These are phyloP conservation scores for Aegle marmelos DNA, from an alignment of 345 rosid genomes.

Conservation along the genomic window DNA sequence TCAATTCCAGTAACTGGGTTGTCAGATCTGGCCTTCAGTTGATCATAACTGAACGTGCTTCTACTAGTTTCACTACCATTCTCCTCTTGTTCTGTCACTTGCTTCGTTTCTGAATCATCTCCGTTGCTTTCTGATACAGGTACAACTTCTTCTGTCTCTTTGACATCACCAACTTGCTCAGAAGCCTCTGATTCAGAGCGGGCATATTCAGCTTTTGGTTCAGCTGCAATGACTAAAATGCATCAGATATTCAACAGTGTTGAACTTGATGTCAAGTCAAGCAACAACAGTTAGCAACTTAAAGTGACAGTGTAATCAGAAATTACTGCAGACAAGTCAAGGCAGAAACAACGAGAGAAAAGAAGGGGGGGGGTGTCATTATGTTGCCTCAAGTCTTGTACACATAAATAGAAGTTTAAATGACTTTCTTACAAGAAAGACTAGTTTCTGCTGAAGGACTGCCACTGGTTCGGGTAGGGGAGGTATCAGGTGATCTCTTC, in stretches of 20 bases:
- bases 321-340: conserved; percentile 1
- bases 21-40: conserved; percentile 79
- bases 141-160: conserved; percentile 48
- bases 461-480: conserved; percentile 48
- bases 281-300: conserved; percentile 7
- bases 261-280: background rate
- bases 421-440: conserved; percentile 40
- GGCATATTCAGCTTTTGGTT: conserved; percentile 39
- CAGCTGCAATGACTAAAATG: conserved; percentile 33
- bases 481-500: conserved; percentile 60
- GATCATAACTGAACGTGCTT: conserved; percentile 72
- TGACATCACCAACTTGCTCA: conserved; percentile 43
- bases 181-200: conserved; percentile 50
- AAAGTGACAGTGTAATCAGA: background rate
- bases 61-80: conserved; percentile 26
- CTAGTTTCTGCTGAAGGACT: conserved; percentile 46
- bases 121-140: conserved; percentile 37
- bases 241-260: conserved; percentile 11
- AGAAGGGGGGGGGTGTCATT: too few relatives aligned
- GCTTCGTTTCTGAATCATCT: conserved; percentile 47
- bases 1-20: conserved; percentile 91
- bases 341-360: background rate
- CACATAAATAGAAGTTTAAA: background rate
- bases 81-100: conserved; percentile 47
- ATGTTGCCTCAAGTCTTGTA: background rate